Evolutionary conservation across 208 protist genomes (phyloP).

Genomic region (Strigomonas oncopelti): DNA sequence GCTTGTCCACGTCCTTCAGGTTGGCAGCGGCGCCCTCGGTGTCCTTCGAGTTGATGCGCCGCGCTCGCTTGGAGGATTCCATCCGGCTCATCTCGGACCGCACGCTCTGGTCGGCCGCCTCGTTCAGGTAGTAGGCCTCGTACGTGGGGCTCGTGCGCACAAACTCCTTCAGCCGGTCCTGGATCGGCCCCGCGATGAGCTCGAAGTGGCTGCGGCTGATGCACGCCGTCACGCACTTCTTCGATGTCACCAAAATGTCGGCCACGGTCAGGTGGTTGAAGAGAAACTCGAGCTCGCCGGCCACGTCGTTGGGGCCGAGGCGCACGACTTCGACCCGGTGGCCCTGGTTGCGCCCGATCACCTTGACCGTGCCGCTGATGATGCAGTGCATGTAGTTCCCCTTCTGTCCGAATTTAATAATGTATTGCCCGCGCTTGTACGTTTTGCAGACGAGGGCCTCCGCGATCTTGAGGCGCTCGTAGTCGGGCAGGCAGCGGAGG

Average conservation of each 20-base stretch:
- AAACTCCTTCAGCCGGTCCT: constrained; percentile 79
- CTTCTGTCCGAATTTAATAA: constrained; percentile 69
- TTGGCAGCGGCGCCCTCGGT: constrained; percentile 3
- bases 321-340: constrained; percentile 63
- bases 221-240: constrained; percentile 47
- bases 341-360: constrained; percentile 65
- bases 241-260: constrained; percentile 75
- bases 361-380: constrained; percentile 70
- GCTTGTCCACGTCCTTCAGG: constrained; percentile 28
- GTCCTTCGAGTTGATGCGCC: constrained; percentile 23
- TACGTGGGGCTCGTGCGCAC: constrained; percentile 60
- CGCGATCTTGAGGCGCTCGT: constrained; percentile 82
- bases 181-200: constrained; percentile 77
- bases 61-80: constrained; percentile 26
- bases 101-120: constrained; percentile 57
- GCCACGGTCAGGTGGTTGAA: constrained; percentile 79
- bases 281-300: constrained; percentile 90
- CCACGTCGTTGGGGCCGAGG: constrained; percentile 59
- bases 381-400: constrained; percentile 81
- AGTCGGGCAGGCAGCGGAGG: constrained; percentile 69
- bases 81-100: constrained; percentile 54
- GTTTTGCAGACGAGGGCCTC: constrained; percentile 69
- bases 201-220: constrained; percentile 87
- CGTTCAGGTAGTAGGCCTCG: constrained; percentile 56
- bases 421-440: constrained; percentile 61